Base-by-base conservation (phyloP, 345 rosid genomes). In the Excoecaria agallocha region DNA sequence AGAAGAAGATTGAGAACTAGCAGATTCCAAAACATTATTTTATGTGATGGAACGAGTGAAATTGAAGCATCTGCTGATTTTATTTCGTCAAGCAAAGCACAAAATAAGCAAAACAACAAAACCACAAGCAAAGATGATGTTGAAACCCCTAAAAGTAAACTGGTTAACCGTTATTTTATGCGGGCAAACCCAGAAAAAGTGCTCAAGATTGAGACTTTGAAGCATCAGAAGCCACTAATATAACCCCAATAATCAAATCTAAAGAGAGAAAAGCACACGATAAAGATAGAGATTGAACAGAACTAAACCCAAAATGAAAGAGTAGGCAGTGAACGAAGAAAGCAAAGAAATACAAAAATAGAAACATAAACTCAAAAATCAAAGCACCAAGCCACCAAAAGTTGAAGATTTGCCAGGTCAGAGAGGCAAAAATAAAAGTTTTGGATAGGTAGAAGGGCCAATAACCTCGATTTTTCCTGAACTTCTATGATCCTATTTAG, bases 101-200 rank as follows among this genome's bases (percentile, higher is more conserved):
- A 80, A 81, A 76, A 72, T n/a, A 70, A 77, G 74, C 75, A 71
- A 79, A 72, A 73, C 73, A 84, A 68, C 77, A 60, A 75, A 78
- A 51, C 77, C 83, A 71, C 80, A 80, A 79, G 80, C 75, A 66
- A 72, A 77, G 75, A 82, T 66, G 76, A 78, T 69, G 71, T 41
- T 70, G 57, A 72, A 77, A 70, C 50, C 12, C 45, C 0, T 48
- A 15, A 12, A 56, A 63, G 55, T 38, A 37, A 46, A 39, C 15
- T 22, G 70, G 78, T 38, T 71, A 74, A 41, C 70, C 77, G 84
- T 86, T 84, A 86, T 86, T 86, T 86, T 82, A 86, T 86, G 89
- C 82, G 85, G 77, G 64, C 57, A 65, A 76, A 68, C 70, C 78
- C 81, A 61, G 68, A 75, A 65, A 75, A 57, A 70, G 63, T 12